Evolutionary conservation across 1,284 basidiomycete species (phyloP), one percentile per base, ranked within the genome.

Genomic region (Thecaphora thlaspeos): DNA sequence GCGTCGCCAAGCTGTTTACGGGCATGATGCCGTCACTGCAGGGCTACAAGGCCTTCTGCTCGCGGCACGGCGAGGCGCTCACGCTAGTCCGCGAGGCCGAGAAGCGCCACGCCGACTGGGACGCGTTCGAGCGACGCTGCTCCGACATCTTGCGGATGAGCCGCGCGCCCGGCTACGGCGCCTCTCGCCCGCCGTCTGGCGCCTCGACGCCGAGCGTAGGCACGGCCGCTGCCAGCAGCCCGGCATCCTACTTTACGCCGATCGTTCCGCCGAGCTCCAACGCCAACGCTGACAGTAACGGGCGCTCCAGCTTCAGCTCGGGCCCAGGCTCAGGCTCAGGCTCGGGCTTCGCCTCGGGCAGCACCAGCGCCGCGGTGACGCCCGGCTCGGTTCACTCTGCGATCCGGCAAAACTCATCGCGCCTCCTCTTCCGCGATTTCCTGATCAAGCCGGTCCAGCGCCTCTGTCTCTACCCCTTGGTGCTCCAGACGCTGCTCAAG

Each of bases 391-490:
- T 40, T 2, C 44, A 50, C 21, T 36, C 39, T n/a, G 28, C 46
- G 3, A 41, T 51, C 28, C 61, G 61, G 15, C 53, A 64, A 30
- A 56, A 55, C 46, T 55, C 62, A 4, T 55, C 59, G 14, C 65
- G 71, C 11, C 55, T 77, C 21, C 57, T 68, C 12, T 73, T 77
- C 47, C 61, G 68, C 22, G 75, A 77, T 44, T 76, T 70, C 45
- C 62, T 77, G 45, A 72, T 77, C 55, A 77, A 77, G 63, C 75
- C 75, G 4, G 69, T 77, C 26, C 75, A 77, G 47, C 66, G 75
- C 5, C 66, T 77, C 17, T 76, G 73, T 41, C 55, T 77, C 12
- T 75, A 76, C 45, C 75, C 74, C 9, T 54, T 77, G 15, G 61
- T 76, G 2, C 57, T 77, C 30, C 68, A 74, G 41, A 75, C 70